Evolutionary conservation across 176 grass and related monocot genomes (phyloP).

Genomic region (Urochloa ruziziensis): DNA sequence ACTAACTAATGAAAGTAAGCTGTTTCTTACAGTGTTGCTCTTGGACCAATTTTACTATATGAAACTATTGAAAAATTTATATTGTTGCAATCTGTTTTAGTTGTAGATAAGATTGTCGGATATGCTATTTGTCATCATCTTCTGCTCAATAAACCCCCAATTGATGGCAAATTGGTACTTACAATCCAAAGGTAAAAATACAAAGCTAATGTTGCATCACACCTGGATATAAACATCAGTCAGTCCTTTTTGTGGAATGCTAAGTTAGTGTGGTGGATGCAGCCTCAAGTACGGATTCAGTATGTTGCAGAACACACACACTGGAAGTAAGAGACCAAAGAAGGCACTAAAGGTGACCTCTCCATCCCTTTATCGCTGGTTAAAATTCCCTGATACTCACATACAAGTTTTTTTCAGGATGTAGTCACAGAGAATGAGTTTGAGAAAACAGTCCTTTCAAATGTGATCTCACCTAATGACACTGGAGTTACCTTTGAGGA

Average conservation of each 20-base stretch:
- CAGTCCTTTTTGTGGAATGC: not conserved
- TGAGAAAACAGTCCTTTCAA: slow-evolving; percentile 57
- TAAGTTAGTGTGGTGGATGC: slow-evolving; percentile 34
- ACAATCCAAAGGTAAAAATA: slow-evolving; percentile 30
- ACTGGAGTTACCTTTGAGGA: slow-evolving; percentile 82
- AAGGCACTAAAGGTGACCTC: slow-evolving; percentile 63
- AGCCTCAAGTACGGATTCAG: slow-evolving; percentile 64
- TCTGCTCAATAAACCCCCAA: not conserved
- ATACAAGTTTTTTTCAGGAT: slow-evolving; percentile 46
- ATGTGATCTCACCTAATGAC: slow-evolving; percentile 78
- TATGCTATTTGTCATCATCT: slow-evolving; percentile 33
- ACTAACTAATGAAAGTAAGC: slow-evolving; percentile 67
- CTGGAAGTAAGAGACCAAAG: slow-evolving; percentile 50
- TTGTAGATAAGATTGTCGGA: slow-evolving; percentile 51
- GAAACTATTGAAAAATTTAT: not conserved
- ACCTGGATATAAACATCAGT: slow-evolving; percentile 16
- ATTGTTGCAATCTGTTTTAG: slow-evolving; percentile 39
- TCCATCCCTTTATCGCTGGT: not conserved
- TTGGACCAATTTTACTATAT: not conserved
- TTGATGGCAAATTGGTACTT: slow-evolving; percentile 37
- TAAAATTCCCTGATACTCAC: not conserved
- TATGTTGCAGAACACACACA: slow-evolving; percentile 52
- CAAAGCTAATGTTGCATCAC: not conserved
- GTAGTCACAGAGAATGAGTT: slow-evolving; percentile 78
- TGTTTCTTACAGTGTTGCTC: slow-evolving; percentile 1